phyloP scores from a whole-genome alignment of 73 alveolate species.

The Halteria grandinella region DNA sequence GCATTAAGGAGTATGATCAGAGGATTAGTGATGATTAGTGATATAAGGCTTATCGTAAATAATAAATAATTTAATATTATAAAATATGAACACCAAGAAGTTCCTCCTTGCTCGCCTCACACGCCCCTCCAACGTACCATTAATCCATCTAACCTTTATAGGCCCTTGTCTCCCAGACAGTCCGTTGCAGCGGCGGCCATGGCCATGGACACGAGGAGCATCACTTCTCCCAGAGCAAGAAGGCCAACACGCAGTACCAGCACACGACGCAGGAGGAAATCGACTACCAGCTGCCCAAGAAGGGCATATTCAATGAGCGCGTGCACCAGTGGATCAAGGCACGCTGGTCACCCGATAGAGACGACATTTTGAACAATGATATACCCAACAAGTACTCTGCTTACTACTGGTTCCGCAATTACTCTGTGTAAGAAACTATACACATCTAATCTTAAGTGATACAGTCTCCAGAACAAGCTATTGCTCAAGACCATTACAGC shows the following conservation, averaged over 20 bases:
- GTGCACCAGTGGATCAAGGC: constrained; percentile 37
- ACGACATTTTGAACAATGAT: constrained; percentile 36
- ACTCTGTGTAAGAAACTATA: constrained; percentile 10
- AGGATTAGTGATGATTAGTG: neutral
- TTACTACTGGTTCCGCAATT: constrained; percentile 41
- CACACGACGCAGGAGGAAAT: constrained; percentile 40
- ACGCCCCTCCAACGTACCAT: neutral
- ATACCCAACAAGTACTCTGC: constrained; percentile 41
- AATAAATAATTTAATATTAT: constrained; percentile 18
- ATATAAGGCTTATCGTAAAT: neutral
- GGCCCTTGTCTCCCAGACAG: neutral
- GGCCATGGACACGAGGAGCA: constrained; percentile 22
- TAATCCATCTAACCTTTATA: neutral
- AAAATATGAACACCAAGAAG: constrained; percentile 9
- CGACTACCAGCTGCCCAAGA: constrained; percentile 32
- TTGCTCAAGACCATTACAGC: neutral
- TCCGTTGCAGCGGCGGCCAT: no score
- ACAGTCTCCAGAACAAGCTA: constrained; percentile 48
- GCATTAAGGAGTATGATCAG: constrained; percentile 37
- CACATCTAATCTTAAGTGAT: neutral
- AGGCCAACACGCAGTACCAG: constrained; percentile 1
- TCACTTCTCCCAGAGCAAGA: neutral
- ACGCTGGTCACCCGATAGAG: constrained; percentile 47
- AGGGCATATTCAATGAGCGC: constrained; percentile 10
- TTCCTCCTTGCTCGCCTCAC: neutral